phyloP scores from a whole-genome alignment of 1,284 basidiomycete genomes.

The Acaromyces ingoldii region DNA sequence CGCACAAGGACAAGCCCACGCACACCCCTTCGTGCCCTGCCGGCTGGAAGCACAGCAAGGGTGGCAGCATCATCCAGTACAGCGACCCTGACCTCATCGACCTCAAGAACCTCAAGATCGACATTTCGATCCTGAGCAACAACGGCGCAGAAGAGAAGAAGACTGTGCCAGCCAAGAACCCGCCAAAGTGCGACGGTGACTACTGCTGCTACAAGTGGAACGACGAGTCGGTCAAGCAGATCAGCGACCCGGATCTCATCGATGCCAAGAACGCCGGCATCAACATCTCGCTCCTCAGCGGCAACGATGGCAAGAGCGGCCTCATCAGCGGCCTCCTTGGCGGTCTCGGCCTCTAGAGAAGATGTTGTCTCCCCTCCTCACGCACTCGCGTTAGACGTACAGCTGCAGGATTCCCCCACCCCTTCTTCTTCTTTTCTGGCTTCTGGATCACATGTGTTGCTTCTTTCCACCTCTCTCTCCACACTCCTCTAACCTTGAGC shows the following conservation, averaged over 20 bases:
- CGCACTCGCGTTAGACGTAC: no score
- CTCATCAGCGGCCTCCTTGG: no score
- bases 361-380: no score
- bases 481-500: no score
- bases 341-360: no score
- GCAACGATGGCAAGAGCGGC: no score
- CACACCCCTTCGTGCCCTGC: not conserved
- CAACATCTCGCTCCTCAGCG: not conserved
- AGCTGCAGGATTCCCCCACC: no score
- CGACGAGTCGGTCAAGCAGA: not conserved
- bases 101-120: not conserved
- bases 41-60: no score
- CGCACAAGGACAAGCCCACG: not conserved
- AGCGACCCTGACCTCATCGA: slow-evolving; percentile 1
- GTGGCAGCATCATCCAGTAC: not conserved
- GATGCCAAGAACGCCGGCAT: not conserved
- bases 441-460: no score
- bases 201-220: not conserved
- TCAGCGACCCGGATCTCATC: not conserved
- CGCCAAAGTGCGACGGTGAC: not conserved
- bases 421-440: no score
- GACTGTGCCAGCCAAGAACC: not conserved
- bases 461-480: no score
- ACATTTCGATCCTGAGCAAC: not conserved
- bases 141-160: not conserved